phyloP scores from a whole-genome alignment of 805 yeast species.

The Suhomyces sp. region DNA sequence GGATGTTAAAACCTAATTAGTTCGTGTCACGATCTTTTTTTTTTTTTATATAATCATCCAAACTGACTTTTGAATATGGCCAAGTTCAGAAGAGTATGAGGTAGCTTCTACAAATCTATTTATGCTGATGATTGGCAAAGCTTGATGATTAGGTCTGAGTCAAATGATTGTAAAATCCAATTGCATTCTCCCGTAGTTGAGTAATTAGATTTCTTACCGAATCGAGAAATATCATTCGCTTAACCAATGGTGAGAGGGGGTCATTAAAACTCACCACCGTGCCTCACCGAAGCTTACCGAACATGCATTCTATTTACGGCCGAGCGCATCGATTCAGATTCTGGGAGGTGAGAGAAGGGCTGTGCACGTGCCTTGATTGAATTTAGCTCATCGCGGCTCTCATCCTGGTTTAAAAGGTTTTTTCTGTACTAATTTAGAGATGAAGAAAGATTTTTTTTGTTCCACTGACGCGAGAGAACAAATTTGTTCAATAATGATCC shows the following conservation, averaged over 20 bases:
- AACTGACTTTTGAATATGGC: background rate
- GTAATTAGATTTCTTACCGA: background rate
- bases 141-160: background rate
- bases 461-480: background rate
- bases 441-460: background rate
- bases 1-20: background rate
- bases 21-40: background rate
- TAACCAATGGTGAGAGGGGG: background rate
- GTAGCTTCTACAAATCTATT: background rate
- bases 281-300: background rate
- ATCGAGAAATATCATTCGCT: background rate
- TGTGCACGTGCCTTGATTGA: background rate
- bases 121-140: background rate
- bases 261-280: background rate
- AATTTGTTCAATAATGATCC: background rate
- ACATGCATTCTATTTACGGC: background rate
- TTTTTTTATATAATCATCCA: background rate
- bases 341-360: background rate
- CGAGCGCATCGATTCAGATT: background rate
- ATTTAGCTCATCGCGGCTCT: background rate
- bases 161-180: background rate
- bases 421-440: background rate
- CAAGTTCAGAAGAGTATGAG: background rate
- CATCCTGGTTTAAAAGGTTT: background rate
- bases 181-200: background rate